Evolutionary conservation across 495 filamentous ascomycete species (phyloP).

Genomic region (Penicillium riverlandense): DNA sequence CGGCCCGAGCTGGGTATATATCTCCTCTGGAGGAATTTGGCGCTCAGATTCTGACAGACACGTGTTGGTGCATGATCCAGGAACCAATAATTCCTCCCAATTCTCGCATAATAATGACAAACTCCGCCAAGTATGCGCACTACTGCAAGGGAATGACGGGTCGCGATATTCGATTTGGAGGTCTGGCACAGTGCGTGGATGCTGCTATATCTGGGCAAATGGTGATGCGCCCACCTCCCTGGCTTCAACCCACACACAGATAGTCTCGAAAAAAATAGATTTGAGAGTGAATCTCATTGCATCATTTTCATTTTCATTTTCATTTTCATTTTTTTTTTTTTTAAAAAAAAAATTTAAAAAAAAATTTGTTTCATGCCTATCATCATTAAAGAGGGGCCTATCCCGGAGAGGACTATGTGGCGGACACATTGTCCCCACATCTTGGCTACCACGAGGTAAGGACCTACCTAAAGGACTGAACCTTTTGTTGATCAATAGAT

Average conservation of each 20-base stretch:
- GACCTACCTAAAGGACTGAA: too few species aligned
- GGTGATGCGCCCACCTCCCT: neutral
- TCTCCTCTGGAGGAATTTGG: constrained; percentile 13
- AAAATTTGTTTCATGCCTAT: too few species aligned
- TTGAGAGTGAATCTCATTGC: neutral
- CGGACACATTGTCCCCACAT: too few species aligned
- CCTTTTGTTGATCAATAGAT: too few species aligned
- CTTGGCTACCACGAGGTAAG: too few species aligned
- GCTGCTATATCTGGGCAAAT: constrained; percentile 1
- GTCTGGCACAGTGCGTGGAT: constrained; percentile 14
- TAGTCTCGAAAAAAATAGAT: neutral
- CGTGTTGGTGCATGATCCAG: constrained; percentile 25
- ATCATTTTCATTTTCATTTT: too few species aligned
- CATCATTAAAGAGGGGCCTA: too few species aligned
- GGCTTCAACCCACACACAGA: neutral
- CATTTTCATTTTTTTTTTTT: too few species aligned
- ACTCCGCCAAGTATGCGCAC: constrained; percentile 24
- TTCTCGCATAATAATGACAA: constrained; percentile 15
- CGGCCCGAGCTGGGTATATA: constrained; percentile 5
- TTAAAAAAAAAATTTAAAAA: too few species aligned
- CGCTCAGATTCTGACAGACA: constrained; percentile 20
- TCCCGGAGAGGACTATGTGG: too few species aligned
- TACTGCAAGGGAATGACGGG: constrained; percentile 16
- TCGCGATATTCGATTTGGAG: constrained; percentile 11
- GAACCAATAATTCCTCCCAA: constrained; percentile 14